These are phyloP conservation scores for Apiospora rasikravindrae DNA, from an alignment of 2,329 filamentous ascomycete genomes.

Conservation along the genomic window DNA sequence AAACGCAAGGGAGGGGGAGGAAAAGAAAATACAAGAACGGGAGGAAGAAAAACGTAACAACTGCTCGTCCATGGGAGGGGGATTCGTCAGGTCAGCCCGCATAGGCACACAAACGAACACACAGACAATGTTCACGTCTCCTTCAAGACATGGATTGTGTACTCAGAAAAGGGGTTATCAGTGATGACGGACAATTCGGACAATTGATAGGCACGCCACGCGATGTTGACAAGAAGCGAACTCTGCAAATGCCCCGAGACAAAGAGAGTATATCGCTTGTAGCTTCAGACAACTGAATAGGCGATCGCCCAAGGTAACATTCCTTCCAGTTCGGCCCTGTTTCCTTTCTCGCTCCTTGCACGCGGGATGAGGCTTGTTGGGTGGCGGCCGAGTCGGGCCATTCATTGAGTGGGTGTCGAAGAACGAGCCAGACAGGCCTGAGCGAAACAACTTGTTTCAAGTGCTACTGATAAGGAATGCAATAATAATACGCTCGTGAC, in stretches of 20 bases:
- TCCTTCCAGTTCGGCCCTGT: neutral
- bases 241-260: neutral
- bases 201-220: constrained; percentile 7
- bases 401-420: neutral
- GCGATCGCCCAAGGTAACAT: neutral
- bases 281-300: neutral
- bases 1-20: neutral
- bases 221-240: neutral
- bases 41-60: neutral
- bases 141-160: constrained; percentile 12
- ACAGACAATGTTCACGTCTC: neutral
- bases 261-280: neutral
- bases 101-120: neutral
- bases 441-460: neutral
- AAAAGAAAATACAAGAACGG: too few species aligned
- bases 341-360: neutral
- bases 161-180: neutral
- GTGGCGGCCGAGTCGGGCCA: neutral
- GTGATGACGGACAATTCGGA: neutral
- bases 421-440: neutral
- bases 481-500: neutral
- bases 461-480: neutral
- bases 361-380: neutral
- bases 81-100: neutral
- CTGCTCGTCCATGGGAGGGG: neutral